Conservation (phyloP, 768 basidiomycete genomes). For the Botryobasidium botryosum region DNA sequence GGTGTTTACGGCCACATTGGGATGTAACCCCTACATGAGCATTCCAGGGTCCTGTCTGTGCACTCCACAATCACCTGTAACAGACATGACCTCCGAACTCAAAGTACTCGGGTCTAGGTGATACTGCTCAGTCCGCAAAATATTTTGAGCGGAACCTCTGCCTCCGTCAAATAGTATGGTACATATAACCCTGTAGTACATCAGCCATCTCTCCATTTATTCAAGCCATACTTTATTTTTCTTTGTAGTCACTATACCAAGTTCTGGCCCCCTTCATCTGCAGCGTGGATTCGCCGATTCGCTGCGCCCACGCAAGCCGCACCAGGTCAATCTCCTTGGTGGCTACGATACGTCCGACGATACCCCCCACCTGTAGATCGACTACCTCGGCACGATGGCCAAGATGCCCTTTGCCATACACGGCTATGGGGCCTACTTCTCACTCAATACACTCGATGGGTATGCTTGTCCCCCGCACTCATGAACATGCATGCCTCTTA, state of each 20-base stretch:
- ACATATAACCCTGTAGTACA: no score
- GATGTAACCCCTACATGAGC: no score
- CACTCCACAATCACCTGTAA: no score
- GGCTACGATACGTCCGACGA: slow-evolving; percentile 68
- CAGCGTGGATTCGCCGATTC: slow-evolving; percentile 88
- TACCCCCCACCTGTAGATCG: slow-evolving; percentile 75
- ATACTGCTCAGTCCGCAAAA: slow-evolving; percentile 93
- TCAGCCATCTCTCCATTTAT: no score
- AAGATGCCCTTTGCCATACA: slow-evolving; percentile 88
- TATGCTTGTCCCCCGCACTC: no score
- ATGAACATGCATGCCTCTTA: no score
- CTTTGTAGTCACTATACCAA: slow-evolving; percentile 57
- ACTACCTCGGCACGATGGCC: slow-evolving; percentile 82
- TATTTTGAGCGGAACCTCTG: slow-evolving; percentile 92
- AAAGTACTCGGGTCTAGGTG: no score
- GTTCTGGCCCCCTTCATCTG: slow-evolving; percentile 77
- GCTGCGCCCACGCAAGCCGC: slow-evolving; percentile 72
- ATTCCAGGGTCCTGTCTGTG: no score
- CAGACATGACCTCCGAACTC: no score
- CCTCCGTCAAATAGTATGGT: slow-evolving; percentile 89
- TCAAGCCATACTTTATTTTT: no score
- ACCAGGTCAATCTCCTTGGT: slow-evolving; percentile 83
- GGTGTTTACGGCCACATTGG: no score
- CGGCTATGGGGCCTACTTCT: slow-evolving; percentile 89
- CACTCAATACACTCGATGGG: slow-evolving; percentile 82